Conservation (phyloP, 2,329 filamentous ascomycete genomes). For the Aureobasidium pullulans region DNA sequence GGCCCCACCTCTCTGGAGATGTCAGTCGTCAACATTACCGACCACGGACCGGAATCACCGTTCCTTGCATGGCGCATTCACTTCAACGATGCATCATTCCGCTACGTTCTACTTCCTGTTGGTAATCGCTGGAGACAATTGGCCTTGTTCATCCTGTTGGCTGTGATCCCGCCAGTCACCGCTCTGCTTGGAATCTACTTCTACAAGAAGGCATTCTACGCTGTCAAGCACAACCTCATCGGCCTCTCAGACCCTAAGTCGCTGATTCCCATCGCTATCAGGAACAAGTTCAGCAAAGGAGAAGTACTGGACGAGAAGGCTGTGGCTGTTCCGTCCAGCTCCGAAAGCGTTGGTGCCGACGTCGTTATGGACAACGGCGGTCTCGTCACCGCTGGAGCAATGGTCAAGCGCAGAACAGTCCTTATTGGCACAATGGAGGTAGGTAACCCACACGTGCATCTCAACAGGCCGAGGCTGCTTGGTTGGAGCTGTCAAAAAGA, state of each 20-base stretch:
- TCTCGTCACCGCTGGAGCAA: not conserved
- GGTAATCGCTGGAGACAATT: constrained; percentile 51
- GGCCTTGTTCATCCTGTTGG: constrained; percentile 47
- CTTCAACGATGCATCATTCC: constrained; percentile 48
- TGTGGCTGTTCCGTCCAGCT: constrained; percentile 27
- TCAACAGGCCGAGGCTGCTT: not conserved
- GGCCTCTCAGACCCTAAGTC: constrained; percentile 46
- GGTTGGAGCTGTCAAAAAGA: too few relatives aligned
- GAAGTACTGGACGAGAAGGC: constrained; percentile 24
- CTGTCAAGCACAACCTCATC: constrained; percentile 55
- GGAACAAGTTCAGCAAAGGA: constrained; percentile 26
- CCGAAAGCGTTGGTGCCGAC: constrained; percentile 21
- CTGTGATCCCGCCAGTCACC: constrained; percentile 45
- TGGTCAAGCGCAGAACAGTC: constrained; percentile 43
- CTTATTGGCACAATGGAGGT: constrained; percentile 61
- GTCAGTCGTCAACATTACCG: constrained; percentile 53
- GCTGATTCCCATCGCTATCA: constrained; percentile 29
- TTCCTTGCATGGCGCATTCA: constrained; percentile 50
- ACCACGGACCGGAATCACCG: constrained; percentile 45
- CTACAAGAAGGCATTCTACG: constrained; percentile 56
- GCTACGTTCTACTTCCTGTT: constrained; percentile 45
- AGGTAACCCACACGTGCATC: too few relatives aligned
- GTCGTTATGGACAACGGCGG: not conserved
- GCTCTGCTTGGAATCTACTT: constrained; percentile 45
- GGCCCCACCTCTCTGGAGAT: constrained; percentile 51